Base-by-base conservation (phyloP, 306 rosid genomes). In the Argentina anserina region DNA sequence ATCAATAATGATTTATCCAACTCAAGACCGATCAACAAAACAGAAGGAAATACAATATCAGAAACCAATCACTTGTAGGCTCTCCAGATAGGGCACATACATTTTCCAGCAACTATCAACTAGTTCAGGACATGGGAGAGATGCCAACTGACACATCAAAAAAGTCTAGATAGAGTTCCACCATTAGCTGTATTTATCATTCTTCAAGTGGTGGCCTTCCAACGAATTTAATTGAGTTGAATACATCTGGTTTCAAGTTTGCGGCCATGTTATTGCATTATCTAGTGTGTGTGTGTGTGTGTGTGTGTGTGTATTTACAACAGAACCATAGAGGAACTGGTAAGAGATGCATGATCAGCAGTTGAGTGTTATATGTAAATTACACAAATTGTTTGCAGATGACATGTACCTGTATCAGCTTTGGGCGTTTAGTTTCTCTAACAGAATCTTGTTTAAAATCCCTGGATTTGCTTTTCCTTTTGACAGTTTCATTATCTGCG, bases 401-500 rank as follows among this genome's bases (percentile, higher is more conserved):
- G 33, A 74, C 73, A 33, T 56, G 36, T 53, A 71, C 67, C 26
- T 60, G 37, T 33, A 75, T 89, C 86, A 94, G 86, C 87, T 89
- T 81, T 84, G 60, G 56, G 91, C 85, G 60, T 91, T 88, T 73
- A 94, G 79, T 78, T 88, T 91, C 79, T 89, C 91, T 71, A 86
- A 64, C 53, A 94, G 97, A 70, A 94, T 88, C 87, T 88, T 91
- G 91, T 88, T 94, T 31, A 94, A 81, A 53, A 94, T 80, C 74
- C 88, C 88, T 0, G 99, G 97, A 78, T 89, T 94, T 82, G 99
- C 96, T 84, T 94, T 94, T 65, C 97, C 99, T 85, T 91, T 94
- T 28, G 99, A 94, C 70, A 64, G 80, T 79, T 94, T 94, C 99
- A 91, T 94, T 31, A 86, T 79, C 97, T 93, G 84, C 77, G 76